Percentiles rank a stretch among this genome's conserved stretches.
These are phyloP conservation scores for Ziziphus jujuba DNA, from an alignment of 306 rosid species.

Conservation along the genomic window DNA sequence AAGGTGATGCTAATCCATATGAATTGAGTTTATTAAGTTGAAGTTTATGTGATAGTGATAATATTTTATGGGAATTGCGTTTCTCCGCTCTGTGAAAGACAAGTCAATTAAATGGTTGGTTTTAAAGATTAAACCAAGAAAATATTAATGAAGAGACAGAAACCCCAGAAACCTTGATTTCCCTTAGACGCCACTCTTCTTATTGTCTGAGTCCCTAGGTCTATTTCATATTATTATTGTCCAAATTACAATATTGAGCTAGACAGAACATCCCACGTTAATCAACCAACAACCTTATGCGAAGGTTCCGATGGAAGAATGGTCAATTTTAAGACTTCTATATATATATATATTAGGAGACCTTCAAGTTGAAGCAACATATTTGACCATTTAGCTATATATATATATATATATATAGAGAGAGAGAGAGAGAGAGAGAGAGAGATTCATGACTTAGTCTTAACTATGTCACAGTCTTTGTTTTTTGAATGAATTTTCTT, in stretches of 20 bases:
- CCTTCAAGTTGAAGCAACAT: not conserved
- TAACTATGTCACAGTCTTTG: no score
- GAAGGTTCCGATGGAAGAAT: constrained; percentile 2
- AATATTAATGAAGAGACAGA: constrained; percentile 17
- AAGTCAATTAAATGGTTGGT: not conserved
- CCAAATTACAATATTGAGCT: constrained; percentile 8
- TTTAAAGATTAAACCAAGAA: constrained; percentile 27
- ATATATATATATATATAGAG: no score
- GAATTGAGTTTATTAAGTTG: not conserved
- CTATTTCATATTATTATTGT: constrained; percentile 1
- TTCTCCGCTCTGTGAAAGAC: no score
- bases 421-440: no score
- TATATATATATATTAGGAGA: not conserved
- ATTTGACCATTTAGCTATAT: not conserved
- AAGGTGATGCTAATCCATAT: constrained; percentile 2
- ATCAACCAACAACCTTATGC: not conserved
- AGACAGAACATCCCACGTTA: not conserved
- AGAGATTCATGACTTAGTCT: no score
- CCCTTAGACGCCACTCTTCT: constrained; percentile 62
- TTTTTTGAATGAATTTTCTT: no score
- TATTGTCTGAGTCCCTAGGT: constrained; percentile 31
- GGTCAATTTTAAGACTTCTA: not conserved
- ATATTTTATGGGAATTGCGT: no score
- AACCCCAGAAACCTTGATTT: constrained; percentile 23
- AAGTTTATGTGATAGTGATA: not conserved